phyloP scores from a whole-genome alignment of 2,329 filamentous ascomycete genomes.

The Graphium sp. region DNA sequence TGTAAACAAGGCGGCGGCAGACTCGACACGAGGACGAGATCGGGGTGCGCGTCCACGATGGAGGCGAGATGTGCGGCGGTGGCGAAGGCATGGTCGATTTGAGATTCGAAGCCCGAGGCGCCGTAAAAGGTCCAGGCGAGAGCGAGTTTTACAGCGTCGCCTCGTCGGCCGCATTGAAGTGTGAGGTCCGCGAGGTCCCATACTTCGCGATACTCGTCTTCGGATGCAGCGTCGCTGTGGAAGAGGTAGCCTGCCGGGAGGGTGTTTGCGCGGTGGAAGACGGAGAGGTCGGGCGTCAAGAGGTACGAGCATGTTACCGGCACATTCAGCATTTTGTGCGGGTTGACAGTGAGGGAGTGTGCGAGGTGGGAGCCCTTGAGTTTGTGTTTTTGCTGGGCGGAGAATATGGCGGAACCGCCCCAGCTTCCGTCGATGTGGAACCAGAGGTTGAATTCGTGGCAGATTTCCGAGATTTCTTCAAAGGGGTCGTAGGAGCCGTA shows the following conservation, averaged over 20 bases:
- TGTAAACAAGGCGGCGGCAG: conserved; percentile 79
- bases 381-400: conserved; percentile 41
- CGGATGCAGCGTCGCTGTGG: conserved; percentile 29
- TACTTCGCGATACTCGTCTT: conserved; percentile 35
- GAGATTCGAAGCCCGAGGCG: conserved; percentile 48
- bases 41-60: conserved; percentile 31
- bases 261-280: conserved; percentile 74
- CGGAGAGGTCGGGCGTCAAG: conserved; percentile 55
- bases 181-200: conserved; percentile 90
- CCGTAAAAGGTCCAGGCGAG: conserved; percentile 87
- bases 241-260: conserved; percentile 78
- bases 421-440: conserved; percentile 85
- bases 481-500: conserved; percentile 80
- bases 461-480: conserved; percentile 49
- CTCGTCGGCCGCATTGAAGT: conserved; percentile 78
- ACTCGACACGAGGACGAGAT: conserved; percentile 57
- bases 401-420: conserved; percentile 77
- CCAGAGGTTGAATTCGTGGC: conserved; percentile 62
- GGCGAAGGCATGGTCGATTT: conserved; percentile 58
- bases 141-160: conserved; percentile 75
- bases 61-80: conserved; percentile 52
- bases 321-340: conserved; percentile 93
- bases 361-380: conserved; percentile 57
- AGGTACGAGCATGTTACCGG: conserved; percentile 86
- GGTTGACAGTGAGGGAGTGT: conserved; percentile 74